Conservation (phyloP, 805 yeast species). For the Sugiyamaella lignohabitans region DNA sequence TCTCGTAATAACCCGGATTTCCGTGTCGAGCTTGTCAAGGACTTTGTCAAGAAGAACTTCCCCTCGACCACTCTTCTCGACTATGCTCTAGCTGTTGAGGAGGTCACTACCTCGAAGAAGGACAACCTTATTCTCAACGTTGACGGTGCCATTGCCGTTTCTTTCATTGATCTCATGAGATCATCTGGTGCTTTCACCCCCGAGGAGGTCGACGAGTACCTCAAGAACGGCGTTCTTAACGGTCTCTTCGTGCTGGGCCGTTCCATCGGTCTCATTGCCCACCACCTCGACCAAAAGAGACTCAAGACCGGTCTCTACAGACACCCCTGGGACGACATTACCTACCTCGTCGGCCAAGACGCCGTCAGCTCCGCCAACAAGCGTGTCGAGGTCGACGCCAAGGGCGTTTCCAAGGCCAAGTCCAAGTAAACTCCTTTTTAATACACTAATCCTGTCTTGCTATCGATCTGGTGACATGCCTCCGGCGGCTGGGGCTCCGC, state of each 20-base stretch:
- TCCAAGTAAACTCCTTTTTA: constrained; percentile 14
- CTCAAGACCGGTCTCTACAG: constrained; percentile 41
- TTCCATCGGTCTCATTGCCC: constrained; percentile 42
- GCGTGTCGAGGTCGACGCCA: constrained; percentile 35
- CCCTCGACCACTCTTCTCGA: constrained; percentile 38
- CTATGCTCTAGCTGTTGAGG: constrained; percentile 43
- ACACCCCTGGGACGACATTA: constrained; percentile 45
- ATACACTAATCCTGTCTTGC: not conserved
- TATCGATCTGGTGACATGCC: not conserved
- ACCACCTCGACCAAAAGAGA: constrained; percentile 42
- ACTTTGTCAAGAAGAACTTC: constrained; percentile 39
- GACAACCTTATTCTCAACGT: constrained; percentile 41
- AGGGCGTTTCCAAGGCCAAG: constrained; percentile 27
- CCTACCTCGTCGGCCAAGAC: constrained; percentile 37
- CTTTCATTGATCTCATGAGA: constrained; percentile 39
- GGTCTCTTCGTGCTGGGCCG: constrained; percentile 42
- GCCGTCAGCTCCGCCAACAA: constrained; percentile 27
- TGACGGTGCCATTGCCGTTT: constrained; percentile 42
- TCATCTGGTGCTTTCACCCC: constrained; percentile 40
- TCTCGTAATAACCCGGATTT: constrained; percentile 44
- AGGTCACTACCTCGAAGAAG: constrained; percentile 44
- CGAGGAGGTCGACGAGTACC: constrained; percentile 41
- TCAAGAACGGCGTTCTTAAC: constrained; percentile 41
- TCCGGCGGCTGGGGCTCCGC: not conserved
- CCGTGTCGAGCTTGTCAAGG: constrained; percentile 44